Conservation (phyloP, 352 stramenopile species). For the Phytophthora citrophthora region DNA sequence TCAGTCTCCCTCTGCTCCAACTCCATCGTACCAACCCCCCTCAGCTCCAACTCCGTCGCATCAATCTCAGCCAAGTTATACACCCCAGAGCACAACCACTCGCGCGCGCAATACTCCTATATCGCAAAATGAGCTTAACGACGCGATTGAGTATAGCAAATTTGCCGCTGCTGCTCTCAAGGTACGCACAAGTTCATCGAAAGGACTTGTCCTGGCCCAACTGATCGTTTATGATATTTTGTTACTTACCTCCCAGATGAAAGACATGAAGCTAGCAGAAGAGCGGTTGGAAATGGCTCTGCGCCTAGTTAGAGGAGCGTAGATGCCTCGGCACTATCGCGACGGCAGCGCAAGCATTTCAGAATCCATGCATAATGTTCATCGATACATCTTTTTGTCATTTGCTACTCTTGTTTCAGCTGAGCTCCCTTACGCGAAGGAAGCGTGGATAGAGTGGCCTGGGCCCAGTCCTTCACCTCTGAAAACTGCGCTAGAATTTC, state of each 20-base stretch:
- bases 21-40: conserved; percentile 11
- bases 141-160: conserved; percentile 85
- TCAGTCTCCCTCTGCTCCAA: conserved; percentile 13
- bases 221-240: not conserved
- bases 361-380: conserved; percentile 11
- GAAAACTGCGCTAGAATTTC: conserved; percentile 80
- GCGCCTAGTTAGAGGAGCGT: conserved; percentile 62
- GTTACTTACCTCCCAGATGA: conserved; percentile 45
- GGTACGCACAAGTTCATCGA: conserved; percentile 30
- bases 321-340: conserved; percentile 8
- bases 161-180: conserved; percentile 85
- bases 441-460: conserved; percentile 71
- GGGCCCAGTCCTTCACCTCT: conserved; percentile 76
- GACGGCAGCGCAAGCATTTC: not conserved
- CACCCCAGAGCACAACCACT: conserved; percentile 25
- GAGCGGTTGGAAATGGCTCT: conserved; percentile 83
- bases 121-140: conserved; percentile 79
- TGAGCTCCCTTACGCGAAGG: conserved; percentile 75
- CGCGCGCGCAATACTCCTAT: conserved; percentile 44
- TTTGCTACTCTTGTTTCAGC: conserved; percentile 47
- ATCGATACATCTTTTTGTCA: conserved; percentile 10
- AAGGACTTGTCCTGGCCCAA: not conserved
- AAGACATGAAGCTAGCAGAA: conserved; percentile 80
- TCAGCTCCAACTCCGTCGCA: conserved; percentile 21
- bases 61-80: conserved; percentile 25